These are phyloP conservation scores for Udeniomyces megalosporus DNA, from an alignment of 768 basidiomycete species.

Conservation along the genomic window DNA sequence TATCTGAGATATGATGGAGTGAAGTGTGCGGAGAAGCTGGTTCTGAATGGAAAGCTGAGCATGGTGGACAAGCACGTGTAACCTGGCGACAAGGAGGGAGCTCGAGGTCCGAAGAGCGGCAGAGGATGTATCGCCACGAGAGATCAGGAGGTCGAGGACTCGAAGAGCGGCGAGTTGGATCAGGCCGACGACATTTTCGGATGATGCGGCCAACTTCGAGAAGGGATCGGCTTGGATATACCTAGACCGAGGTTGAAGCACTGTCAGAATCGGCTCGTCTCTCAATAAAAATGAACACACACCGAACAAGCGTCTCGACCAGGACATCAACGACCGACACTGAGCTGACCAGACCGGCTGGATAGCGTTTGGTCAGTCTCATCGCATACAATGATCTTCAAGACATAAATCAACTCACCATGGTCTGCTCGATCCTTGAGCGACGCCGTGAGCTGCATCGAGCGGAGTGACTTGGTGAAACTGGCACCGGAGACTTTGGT, in stretches of 20 bases:
- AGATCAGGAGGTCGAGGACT: slow-evolving; percentile 61
- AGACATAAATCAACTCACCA: no score
- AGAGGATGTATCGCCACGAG: slow-evolving; percentile 61
- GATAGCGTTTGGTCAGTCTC: not conserved
- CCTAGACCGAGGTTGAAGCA: slow-evolving; percentile 31
- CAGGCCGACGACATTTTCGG: slow-evolving; percentile 45
- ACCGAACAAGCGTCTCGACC: slow-evolving; percentile 59
- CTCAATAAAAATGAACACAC: slow-evolving; percentile 8
- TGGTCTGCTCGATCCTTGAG: no score
- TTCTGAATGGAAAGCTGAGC: slow-evolving; percentile 70
- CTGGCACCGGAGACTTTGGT: not conserved
- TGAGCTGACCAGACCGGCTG: no score
- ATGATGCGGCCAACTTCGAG: slow-evolving; percentile 33
- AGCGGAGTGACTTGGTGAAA: not conserved
- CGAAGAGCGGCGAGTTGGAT: slow-evolving; percentile 66
- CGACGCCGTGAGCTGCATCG: no score
- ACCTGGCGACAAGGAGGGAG: slow-evolving; percentile 51
- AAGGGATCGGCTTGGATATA: slow-evolving; percentile 65
- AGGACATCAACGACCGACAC: slow-evolving; percentile 44
- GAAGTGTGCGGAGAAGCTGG: slow-evolving; percentile 78
- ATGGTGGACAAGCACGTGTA: slow-evolving; percentile 56
- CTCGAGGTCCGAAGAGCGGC: slow-evolving; percentile 49
- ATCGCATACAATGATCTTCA: no score
- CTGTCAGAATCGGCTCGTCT: not conserved
- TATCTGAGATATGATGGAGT: slow-evolving; percentile 51